Base-by-base conservation (phyloP, 495 filamentous ascomycete genomes). In the Chaetomidium leptoderma region DNA sequence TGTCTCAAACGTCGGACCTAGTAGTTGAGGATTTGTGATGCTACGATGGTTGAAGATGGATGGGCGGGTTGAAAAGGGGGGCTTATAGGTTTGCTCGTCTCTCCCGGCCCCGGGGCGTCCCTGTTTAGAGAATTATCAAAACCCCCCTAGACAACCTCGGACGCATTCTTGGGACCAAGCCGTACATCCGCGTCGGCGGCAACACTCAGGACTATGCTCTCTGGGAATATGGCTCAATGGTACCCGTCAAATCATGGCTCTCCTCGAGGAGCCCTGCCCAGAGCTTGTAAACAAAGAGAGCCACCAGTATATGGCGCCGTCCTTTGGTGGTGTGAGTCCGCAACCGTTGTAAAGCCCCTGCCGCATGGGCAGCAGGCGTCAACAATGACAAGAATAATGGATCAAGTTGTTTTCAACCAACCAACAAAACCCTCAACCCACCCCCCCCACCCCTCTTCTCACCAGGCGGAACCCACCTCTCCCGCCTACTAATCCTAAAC, bases 161-260 rank as follows among this genome's bases (percentile, higher is more conserved):
- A 0, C 60, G 69, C 6, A 59, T 82, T 16, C 68, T 58, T 1
- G 82, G 82, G 4, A 72, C 71, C 16, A 81, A 80, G 53, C 83
- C 83, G 3, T 76, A 79, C 61, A 80, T 85, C 58, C 74, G 82
- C 19, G 81, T 85, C 2, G 82, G 83, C 21, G 82, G 82, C 21
- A 85, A 84, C 62, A 85, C 83, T 6, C 83, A 80, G 63, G 83
- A 88, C 63, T 82, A 80, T 51, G 81, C 81, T 1, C 70, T 86
- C 44, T 87, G n/a, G n/a, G n/a, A n/a, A n/a, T n/a, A 62, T 89
- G 85, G 85, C 66, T 81, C 9, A 74, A 78, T 50, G 81, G 77
- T 48, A 83, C 79, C 0, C 55, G 73, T 16, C 68, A 68, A 0
- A 80, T 87, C 63, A 75, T 76, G 59, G 48, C 65, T 7, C 69